phyloP scores from a whole-genome alignment of 768 basidiomycete species.

The Agrocybe pediades region DNA sequence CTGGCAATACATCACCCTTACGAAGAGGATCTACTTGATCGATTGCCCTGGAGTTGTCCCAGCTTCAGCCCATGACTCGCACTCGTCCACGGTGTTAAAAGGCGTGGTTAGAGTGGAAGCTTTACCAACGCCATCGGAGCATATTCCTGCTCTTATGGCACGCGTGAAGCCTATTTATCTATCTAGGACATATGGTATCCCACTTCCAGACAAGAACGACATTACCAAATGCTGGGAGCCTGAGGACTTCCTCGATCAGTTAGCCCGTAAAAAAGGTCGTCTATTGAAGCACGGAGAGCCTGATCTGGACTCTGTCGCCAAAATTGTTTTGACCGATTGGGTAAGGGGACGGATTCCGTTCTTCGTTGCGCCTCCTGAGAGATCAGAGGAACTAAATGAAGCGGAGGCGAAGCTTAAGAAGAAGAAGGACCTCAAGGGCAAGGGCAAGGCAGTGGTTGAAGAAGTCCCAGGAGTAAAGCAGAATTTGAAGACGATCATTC shows the following conservation, averaged over 20 bases:
- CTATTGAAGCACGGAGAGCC: slow-evolving; percentile 94
- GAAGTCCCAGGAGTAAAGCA: slow-evolving; percentile 74
- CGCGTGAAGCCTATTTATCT: slow-evolving; percentile 95
- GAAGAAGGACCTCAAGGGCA: slow-evolving; percentile 52
- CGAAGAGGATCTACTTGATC: slow-evolving; percentile 95
- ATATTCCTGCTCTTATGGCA: slow-evolving; percentile 84
- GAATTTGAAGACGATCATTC: slow-evolving; percentile 83
- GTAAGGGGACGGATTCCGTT: slow-evolving; percentile 96
- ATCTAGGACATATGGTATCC: slow-evolving; percentile 77
- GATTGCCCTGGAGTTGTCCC: slow-evolving; percentile 99
- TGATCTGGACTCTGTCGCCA: slow-evolving; percentile 88
- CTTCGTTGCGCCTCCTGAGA: slow-evolving; percentile 91
- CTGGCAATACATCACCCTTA: slow-evolving; percentile 99
- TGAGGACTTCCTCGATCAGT: slow-evolving; percentile 77
- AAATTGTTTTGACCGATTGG: slow-evolving; percentile 96
- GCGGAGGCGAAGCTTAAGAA: slow-evolving; percentile 58
- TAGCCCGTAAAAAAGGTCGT: slow-evolving; percentile 91
- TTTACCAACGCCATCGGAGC: slow-evolving; percentile 88
- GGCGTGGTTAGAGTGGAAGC: slow-evolving; percentile 97
- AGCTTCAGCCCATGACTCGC: slow-evolving; percentile 86
- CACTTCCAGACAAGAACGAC: slow-evolving; percentile 60
- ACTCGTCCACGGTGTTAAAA: slow-evolving; percentile 92
- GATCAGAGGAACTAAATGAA: slow-evolving; percentile 68
- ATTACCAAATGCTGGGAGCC: slow-evolving; percentile 61
- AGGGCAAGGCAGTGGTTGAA: slow-evolving; percentile 47